A percentile compares a stretch with the other conserved stretches of the same genome.
Conservation (phyloP, 1,284 basidiomycete genomes). For the Fistulinella cinereoalba region DNA sequence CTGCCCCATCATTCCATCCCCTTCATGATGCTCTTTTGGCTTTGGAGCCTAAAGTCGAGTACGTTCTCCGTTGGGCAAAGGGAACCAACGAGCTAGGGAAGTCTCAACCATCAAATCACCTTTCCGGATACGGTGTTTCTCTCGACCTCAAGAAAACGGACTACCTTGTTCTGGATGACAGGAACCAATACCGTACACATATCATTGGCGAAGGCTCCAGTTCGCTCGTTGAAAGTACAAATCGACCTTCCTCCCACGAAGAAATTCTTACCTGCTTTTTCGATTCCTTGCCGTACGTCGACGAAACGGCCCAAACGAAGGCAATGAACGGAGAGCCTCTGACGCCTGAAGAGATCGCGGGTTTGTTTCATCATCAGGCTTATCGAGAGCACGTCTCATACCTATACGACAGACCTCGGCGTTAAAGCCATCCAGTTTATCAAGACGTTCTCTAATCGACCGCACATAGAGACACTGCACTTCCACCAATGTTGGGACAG, state of each 20-base stretch:
- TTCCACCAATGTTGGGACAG: constrained; percentile 22
- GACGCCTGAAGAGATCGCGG: constrained; percentile 58
- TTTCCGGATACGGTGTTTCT: constrained; percentile 89
- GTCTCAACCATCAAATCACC: constrained; percentile 38
- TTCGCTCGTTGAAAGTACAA: constrained; percentile 8
- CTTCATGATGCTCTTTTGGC: constrained; percentile 65
- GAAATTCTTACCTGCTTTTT: constrained; percentile 40
- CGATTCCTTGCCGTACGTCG: constrained; percentile 53
- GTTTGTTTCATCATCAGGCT: constrained; percentile 35
- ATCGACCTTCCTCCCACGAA: constrained; percentile 23
- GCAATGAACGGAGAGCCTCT: constrained; percentile 45
- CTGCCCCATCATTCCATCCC: constrained; percentile 59
- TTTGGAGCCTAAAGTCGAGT: constrained; percentile 54
- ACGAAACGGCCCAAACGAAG: constrained; percentile 45
- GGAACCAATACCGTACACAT: constrained; percentile 34
- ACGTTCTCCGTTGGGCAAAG: constrained; percentile 58
- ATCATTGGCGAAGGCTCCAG: constrained; percentile 1
- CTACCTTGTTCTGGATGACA: constrained; percentile 91
- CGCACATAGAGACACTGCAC: constrained; percentile 5
- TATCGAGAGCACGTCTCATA: not conserved
- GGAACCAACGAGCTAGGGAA: constrained; percentile 35
- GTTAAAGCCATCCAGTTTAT: constrained; percentile 74
- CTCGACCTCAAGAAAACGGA: constrained; percentile 97
- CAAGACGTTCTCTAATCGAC: constrained; percentile 42
- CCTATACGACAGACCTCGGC: constrained; percentile 55